Percentiles rank a stretch among this genome's conserved stretches.
phyloP scores from a whole-genome alignment of 805 yeast genomes.

The Zygotorulaspora florentina region DNA sequence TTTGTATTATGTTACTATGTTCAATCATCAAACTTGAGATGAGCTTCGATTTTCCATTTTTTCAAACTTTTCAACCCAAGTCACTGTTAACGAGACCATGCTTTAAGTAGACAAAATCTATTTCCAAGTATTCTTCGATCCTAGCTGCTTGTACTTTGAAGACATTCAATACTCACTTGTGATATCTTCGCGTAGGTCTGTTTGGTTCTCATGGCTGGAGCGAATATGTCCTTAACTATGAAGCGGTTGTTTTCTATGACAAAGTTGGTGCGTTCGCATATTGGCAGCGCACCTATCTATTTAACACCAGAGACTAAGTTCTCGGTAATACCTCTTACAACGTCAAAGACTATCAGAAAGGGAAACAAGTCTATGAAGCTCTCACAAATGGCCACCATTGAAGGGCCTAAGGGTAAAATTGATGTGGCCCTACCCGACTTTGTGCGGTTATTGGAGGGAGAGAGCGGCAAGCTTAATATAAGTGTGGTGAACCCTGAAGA shows the following conservation, averaged over 20 bases:
- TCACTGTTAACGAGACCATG: not conserved
- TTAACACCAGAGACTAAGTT: slow-evolving; percentile 55
- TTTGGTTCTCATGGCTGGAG: slow-evolving; percentile 1
- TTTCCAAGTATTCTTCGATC: not conserved
- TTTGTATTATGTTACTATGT: not conserved
- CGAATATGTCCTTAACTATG: slow-evolving; percentile 9
- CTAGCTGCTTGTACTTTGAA: too few relatives aligned
- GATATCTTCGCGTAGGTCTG: not conserved
- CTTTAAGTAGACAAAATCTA: not conserved
- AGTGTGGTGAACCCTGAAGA: slow-evolving; percentile 51
- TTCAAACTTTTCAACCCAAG: not conserved
- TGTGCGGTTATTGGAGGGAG: slow-evolving; percentile 39
- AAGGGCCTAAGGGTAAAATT: slow-evolving; percentile 76
- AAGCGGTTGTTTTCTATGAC: slow-evolving; percentile 37
- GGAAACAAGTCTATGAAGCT: slow-evolving; percentile 58
- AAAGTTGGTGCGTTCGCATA: slow-evolving; percentile 47
- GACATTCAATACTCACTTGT: too few relatives aligned
- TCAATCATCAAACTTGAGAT: slow-evolving; percentile 12
- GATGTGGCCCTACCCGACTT: slow-evolving; percentile 69
- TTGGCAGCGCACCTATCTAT: slow-evolving; percentile 76
- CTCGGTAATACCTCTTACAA: slow-evolving; percentile 41
- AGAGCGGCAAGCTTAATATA: slow-evolving; percentile 43
- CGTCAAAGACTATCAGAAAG: slow-evolving; percentile 58
- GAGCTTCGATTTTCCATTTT: slow-evolving; percentile 11
- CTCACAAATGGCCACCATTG: slow-evolving; percentile 54